phyloP scores from a whole-genome alignment of 495 filamentous ascomycete species.

The Hypoxylon lienhwacheense region DNA sequence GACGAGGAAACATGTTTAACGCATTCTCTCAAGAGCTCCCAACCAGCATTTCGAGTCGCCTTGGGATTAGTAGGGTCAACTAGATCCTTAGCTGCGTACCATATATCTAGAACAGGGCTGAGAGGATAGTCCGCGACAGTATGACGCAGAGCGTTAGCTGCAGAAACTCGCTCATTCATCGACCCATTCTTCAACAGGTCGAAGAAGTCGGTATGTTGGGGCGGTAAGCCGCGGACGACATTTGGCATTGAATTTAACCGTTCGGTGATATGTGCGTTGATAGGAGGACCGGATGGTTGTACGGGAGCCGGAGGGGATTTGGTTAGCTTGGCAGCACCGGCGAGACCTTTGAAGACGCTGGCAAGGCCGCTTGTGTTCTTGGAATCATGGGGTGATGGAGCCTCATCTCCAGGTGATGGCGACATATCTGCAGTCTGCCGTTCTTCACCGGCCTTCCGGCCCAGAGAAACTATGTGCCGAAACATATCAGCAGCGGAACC shows the following conservation, averaged over 20 bases:
- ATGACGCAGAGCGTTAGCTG: conserved; percentile 57
- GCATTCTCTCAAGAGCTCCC: conserved; percentile 66
- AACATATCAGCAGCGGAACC: conserved; percentile 46
- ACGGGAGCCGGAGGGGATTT: conserved; percentile 47
- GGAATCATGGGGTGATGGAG: conserved; percentile 51
- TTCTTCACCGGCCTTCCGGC: conserved; percentile 46
- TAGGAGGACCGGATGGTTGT: conserved; percentile 35
- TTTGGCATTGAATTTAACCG: conserved; percentile 36
- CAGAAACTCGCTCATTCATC: conserved; percentile 55
- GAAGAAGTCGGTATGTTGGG: conserved; percentile 49
- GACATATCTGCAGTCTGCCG: conserved; percentile 51
- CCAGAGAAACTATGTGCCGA: conserved; percentile 48
- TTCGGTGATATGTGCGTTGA: conserved; percentile 40
- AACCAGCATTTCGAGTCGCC: conserved; percentile 58
- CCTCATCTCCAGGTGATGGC: conserved; percentile 57
- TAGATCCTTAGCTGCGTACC: conserved; percentile 66
- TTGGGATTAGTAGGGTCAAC: conserved; percentile 57
- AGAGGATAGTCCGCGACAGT: conserved; percentile 61
- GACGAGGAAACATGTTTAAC: conserved; percentile 61
- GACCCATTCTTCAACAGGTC: conserved; percentile 50
- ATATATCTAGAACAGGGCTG: conserved; percentile 59
- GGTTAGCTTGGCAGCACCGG: conserved; percentile 47
- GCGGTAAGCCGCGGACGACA: conserved; percentile 40
- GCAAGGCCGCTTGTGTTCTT: conserved; percentile 53
- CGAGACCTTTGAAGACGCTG: conserved; percentile 59